Evolutionary conservation across 345 rosid species (phyloP).

Genomic region (Odontarrhena argentea): DNA sequence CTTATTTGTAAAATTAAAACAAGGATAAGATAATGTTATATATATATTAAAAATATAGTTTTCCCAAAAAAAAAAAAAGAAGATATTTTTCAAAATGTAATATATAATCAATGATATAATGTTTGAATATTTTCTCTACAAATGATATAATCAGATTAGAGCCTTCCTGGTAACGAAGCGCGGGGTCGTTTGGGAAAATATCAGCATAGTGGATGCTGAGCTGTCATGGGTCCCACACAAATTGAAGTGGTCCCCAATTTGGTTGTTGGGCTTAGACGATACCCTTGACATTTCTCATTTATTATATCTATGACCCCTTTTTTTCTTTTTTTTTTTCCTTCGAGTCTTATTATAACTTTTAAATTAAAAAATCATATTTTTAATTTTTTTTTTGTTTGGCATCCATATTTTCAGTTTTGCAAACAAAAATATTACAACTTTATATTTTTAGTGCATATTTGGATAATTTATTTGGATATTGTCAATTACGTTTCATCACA

Average conservation of each 20-base stretch:
- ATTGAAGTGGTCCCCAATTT: background rate
- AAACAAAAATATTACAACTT: background rate
- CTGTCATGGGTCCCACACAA: constrained; percentile 5
- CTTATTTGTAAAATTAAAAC: too few species aligned
- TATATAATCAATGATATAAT: background rate
- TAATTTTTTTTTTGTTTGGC: too few species aligned
- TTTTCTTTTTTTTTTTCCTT: background rate
- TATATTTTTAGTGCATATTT: background rate
- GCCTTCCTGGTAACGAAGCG: background rate
- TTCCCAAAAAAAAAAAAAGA: too few species aligned
- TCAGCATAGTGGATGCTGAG: background rate
- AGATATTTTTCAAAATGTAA: too few species aligned
- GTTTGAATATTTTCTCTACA: background rate
- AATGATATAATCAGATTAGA: too few species aligned
- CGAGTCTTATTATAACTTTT: background rate
- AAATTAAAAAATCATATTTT: background rate
- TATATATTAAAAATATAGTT: too few species aligned
- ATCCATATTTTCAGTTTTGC: too few species aligned
- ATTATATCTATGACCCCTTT: background rate
- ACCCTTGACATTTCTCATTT: constrained; percentile 9
- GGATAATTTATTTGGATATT: too few species aligned
- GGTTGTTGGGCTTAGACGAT: constrained; percentile 29
- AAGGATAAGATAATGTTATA: too few species aligned
- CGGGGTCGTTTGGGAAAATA: background rate
- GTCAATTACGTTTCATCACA: too few species aligned